phyloP scores from a whole-genome alignment of 2,329 filamentous ascomycete genomes.

The Nemania sp. region DNA sequence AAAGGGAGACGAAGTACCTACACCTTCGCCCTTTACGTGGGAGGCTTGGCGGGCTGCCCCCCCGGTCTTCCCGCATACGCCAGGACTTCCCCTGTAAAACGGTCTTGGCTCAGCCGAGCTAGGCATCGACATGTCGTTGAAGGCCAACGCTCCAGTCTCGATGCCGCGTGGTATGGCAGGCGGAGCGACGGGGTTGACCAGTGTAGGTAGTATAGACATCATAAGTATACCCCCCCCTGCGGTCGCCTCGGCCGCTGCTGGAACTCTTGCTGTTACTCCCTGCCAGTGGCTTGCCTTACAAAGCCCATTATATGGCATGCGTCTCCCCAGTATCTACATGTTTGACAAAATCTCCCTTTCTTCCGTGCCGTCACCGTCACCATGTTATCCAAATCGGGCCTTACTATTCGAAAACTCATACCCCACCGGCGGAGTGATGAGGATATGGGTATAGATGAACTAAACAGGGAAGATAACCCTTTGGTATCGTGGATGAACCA shows the following conservation, averaged over 20 bases:
- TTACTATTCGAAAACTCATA: conserved; percentile 52
- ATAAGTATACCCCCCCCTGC: conserved; percentile 32
- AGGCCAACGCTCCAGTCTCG: conserved; percentile 23
- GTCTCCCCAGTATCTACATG: conserved; percentile 33
- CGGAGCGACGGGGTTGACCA: conserved; percentile 36
- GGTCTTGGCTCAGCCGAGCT: conserved; percentile 18
- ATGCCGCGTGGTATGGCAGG: conserved; percentile 16
- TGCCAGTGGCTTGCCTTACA: conserved; percentile 1
- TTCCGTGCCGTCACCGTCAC: conserved; percentile 38
- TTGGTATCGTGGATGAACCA: conserved; percentile 20
- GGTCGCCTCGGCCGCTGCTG: conserved; percentile 21
- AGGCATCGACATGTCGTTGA: conserved; percentile 23
- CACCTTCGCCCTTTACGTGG: conserved; percentile 8
- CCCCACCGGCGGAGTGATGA: conserved; percentile 40
- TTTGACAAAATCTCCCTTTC: conserved; percentile 36
- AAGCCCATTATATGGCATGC: conserved; percentile 37
- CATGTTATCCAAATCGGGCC: conserved; percentile 48
- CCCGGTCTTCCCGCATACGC: conserved; percentile 27
- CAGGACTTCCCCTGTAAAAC: conserved; percentile 25
- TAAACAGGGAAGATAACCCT: conserved; percentile 23
- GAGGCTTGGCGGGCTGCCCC: conserved; percentile 27
- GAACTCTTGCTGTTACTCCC: not conserved
- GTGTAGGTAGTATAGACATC: conserved; percentile 27
- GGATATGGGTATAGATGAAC: conserved; percentile 33
- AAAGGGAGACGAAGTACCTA: conserved; percentile 16